Evolutionary conservation across 1,284 basidiomycete species (phyloP), one percentile per base, ranked within the genome.

Genomic region (Sporisorium graminicola): DNA sequence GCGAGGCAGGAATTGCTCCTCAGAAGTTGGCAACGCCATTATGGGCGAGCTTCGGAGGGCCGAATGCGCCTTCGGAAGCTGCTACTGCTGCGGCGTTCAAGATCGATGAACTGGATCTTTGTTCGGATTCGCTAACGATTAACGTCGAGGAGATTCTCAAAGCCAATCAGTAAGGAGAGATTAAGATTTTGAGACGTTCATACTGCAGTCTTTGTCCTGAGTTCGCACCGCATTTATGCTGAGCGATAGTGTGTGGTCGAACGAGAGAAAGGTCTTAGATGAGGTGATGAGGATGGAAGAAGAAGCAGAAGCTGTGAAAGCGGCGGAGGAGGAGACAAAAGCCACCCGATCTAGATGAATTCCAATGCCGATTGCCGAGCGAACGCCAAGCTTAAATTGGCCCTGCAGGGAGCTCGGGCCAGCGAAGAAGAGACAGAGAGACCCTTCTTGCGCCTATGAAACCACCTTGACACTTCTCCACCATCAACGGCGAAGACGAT

Each of bases 1-100:
- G 49, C 92, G 90, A 9, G 87, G 87, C 33, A 87, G 77, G 52
- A 82, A 80, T 49, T 75, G 65, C 59, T 81, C 80, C 56, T 81
- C 80, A 16, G 73, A 60, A 3, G 62, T 60, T 4, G 77, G 70
- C 16, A 77, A 71, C 16, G 75, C 70, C 75, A 77, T 75, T 47
- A 2, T 55, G 42, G 40, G 46, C 43, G 10, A 6, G 22, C 35
- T 24, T 26, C 22, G 24, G 20, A 7, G n/a, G 10, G 12, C 20
- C 13, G n/a, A 4, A 33, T 31, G 49, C 49, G 29, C 49, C 49
- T 27, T 31, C n/a, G 5, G 18, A 29, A 20, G 29, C 16, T 50
- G 49, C 20, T 51, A 31, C 6, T 37, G 35, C 5, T 53, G 20
- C 12, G n/a, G n/a, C 14, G 35, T 14, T 37, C 14, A 37, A 37